These are phyloP conservation scores for Lonicera japonica DNA, from an alignment of 129 eudicot genomes.

Conservation along the genomic window DNA sequence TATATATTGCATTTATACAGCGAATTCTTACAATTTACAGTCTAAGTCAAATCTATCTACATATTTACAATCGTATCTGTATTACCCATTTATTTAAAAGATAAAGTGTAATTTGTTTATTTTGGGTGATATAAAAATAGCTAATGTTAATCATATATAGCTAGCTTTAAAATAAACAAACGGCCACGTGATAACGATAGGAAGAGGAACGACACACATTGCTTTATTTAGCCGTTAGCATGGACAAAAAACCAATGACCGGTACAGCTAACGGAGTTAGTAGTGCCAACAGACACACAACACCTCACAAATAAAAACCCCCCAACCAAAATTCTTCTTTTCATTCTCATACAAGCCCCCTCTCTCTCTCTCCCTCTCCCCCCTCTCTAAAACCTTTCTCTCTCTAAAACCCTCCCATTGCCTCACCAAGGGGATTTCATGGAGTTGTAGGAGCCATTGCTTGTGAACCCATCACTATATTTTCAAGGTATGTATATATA, in stretches of 20 bases:
- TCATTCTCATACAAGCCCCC: constrained; percentile 14
- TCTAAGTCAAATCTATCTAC: too few species aligned
- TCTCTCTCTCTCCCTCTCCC: constrained; percentile 4
- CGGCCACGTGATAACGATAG: background rate
- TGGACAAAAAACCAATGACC: constrained; percentile 1
- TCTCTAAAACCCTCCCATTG: background rate
- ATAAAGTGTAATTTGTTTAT: too few species aligned
- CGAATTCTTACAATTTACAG: too few species aligned
- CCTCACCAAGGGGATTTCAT: background rate
- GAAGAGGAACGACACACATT: background rate
- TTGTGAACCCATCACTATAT: background rate
- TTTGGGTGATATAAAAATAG: too few species aligned
- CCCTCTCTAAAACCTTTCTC: background rate
- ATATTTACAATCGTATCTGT: too few species aligned
- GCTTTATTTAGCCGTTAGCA: constrained; percentile 29
- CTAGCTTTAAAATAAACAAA: background rate
- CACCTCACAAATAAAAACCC: constrained; percentile 12
- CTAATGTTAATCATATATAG: too few species aligned
- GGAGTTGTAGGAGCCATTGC: background rate
- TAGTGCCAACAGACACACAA: constrained; percentile 22
- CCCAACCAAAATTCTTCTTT: background rate
- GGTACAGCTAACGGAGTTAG: constrained; percentile 1
- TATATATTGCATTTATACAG: too few species aligned
- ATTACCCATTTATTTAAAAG: too few species aligned
- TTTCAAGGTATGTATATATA: too few species aligned